Base-by-base conservation (phyloP, 805 yeast genomes). In the Naumovozyma dairenensis region DNA sequence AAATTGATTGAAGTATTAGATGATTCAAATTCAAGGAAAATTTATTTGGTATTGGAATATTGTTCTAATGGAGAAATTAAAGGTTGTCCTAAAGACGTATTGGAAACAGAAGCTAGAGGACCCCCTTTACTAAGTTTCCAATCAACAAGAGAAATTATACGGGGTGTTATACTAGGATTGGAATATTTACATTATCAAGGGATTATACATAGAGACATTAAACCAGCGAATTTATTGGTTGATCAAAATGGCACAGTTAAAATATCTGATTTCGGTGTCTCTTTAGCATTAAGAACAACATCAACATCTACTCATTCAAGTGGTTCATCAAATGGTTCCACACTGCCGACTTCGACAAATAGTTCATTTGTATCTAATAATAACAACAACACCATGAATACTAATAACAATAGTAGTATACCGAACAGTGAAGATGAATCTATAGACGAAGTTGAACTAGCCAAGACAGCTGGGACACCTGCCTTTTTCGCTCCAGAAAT, bases 391-490 rank as follows among this genome's bases (percentile, higher is more conserved):
- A 21, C 16, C 7, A 21, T 13, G 5, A 28, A 28, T 18, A 25
- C 29, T 3, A 38, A 29, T 16, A 35, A 36, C 5, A 40, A 33
- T 4, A n/a, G n/a, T n/a, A n/a, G n/a, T n/a, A n/a, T n/a, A n/a
- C n/a, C n/a, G n/a, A n/a, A n/a, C n/a, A 42, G 37, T 5, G 36
- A 34, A 6, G 37, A 33, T 16, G 46, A 43, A n/a, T 29, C 47
- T 3, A 30, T 44, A 15, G 66, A 72, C 43, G 96, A 86, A 41
- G 63, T 77, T 36, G 96, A 89, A 47, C 65, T 89, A 40, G 93
- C 96, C 2, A 89, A 87, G 57, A 89, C 97, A 0, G 97, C 94
- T 0, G 98, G 97, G 4, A 89, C 97, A 0, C 97, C 97, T 2
- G 96, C 96, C 0, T 89, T 89, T 56, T 79, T 86, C 49, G 94